These are phyloP conservation scores for Rhazya stricta DNA, from an alignment of 257 asterid species.

Conservation along the genomic window DNA sequence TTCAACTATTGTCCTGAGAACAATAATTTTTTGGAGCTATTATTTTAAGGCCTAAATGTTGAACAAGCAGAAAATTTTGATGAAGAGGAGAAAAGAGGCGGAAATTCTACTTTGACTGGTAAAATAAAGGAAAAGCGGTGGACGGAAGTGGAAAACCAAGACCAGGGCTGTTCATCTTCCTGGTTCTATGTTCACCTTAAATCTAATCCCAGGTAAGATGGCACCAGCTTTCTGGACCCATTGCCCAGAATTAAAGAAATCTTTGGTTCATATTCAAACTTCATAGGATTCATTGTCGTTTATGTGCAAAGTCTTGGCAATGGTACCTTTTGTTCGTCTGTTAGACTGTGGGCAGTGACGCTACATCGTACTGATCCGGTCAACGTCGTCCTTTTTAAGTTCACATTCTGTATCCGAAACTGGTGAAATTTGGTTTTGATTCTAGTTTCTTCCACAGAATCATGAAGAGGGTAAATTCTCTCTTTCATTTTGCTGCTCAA, in stretches of 20 bases:
- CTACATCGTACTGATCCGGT: neutral
- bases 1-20: neutral
- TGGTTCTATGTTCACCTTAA: neutral
- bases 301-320: neutral
- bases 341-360: neutral
- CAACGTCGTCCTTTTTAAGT: neutral
- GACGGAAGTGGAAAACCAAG: neutral
- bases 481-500: conserved; percentile 7
- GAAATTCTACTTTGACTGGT: neutral
- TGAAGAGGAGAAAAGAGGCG: neutral
- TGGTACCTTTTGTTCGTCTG: neutral
- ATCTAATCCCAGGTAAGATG: neutral
- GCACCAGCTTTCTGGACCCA: neutral
- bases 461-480: neutral
- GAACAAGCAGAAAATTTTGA: neutral
- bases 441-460: neutral
- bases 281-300: neutral
- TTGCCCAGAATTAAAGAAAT: neutral
- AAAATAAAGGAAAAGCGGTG: neutral
- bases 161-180: neutral
- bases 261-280: neutral
- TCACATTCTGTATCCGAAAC: neutral
- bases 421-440: conserved; percentile 10
- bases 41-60: neutral
- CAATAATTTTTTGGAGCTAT: neutral